These are phyloP conservation scores for Globisporangium okanoganense DNA, from an alignment of 352 stramenopile species.

Conservation along the genomic window DNA sequence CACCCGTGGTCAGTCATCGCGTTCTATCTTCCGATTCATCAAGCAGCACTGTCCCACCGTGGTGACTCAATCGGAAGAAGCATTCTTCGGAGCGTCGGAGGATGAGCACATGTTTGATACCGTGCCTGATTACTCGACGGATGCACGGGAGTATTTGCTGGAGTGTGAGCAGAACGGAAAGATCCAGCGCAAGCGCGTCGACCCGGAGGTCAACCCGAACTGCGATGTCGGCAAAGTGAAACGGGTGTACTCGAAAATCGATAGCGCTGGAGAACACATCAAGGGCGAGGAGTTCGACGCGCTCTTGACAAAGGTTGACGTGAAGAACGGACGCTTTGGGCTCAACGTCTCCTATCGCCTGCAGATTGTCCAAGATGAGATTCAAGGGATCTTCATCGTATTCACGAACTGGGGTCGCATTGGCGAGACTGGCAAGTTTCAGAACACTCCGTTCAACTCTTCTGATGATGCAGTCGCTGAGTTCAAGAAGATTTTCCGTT, in stretches of 20 bases:
- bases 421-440: conserved; percentile 68
- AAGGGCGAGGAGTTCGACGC: conserved; percentile 46
- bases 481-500: conserved; percentile 80
- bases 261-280: conserved; percentile 21
- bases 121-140: conserved; percentile 35
- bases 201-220: conserved; percentile 43
- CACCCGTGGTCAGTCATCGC: conserved; percentile 43
- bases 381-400: conserved; percentile 66
- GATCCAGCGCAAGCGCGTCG: conserved; percentile 41
- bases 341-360: conserved; percentile 77
- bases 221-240: conserved; percentile 61
- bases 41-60: conserved; percentile 28
- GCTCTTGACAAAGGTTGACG: conserved; percentile 71
- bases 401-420: conserved; percentile 84
- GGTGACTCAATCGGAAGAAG: conserved; percentile 20
- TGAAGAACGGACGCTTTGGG: conserved; percentile 63
- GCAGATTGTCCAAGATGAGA: conserved; percentile 65
- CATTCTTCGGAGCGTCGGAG: conserved; percentile 29
- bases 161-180: conserved; percentile 52
- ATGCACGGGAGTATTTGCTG: conserved; percentile 45
- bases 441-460: conserved; percentile 69
- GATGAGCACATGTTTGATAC: conserved; percentile 24
- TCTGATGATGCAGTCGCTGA: conserved; percentile 48
- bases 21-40: conserved; percentile 51
- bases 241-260: conserved; percentile 30